Evolutionary conservation across 305 asterid genomes (phyloP), one percentile per base, ranked within the genome.

Genomic region (Fraxinus dipetala): DNA sequence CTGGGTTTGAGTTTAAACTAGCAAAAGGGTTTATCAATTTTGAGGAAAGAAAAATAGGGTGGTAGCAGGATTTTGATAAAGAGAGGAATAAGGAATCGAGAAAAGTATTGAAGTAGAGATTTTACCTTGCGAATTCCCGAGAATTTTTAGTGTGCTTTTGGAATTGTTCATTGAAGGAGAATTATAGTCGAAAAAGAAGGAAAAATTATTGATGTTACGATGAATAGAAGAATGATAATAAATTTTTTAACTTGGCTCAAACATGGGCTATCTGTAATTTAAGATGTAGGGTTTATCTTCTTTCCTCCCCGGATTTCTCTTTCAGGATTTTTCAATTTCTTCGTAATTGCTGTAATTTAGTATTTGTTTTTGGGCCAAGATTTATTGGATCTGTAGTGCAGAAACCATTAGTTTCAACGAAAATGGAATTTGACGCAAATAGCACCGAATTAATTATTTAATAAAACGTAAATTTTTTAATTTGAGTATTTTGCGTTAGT

Each of bases 21-120:
- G 77, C 61, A 45, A 78, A 83, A 80, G 88, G 92, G 87, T 59
- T 79, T 11, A 82, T 72, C 72, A 79, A 72, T 54, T 87, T 75
- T 48, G 85, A 85, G 82, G 88, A 75, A 82, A 91, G 86, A 74
- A 80, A 65, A 81, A 83, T 79, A n/a, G 92, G 92, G 85, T 80
- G 88, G 81, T 78, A 81, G 78, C 81, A 35, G 76, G 96, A 85
- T 88, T 88, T 90, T 34, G 92, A 51, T 30, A 93, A 40, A 81
- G 93, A 87, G 87, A 84, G 85, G 81, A 90, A 88, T 51, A 92
- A 78, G 13, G 3, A 56, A 6, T 56, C 26, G 1, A 56, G 73
- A 28, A 65, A 65, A 3, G 3, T 65, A 8, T n/a, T n/a, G n/a
- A n/a, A n/a, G n/a, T n/a, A n/a, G 35, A 26, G 73, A 65, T 65